Evolutionary conservation across 1,284 basidiomycete genomes (phyloP).

Genomic region (Puccinia coronata): DNA sequence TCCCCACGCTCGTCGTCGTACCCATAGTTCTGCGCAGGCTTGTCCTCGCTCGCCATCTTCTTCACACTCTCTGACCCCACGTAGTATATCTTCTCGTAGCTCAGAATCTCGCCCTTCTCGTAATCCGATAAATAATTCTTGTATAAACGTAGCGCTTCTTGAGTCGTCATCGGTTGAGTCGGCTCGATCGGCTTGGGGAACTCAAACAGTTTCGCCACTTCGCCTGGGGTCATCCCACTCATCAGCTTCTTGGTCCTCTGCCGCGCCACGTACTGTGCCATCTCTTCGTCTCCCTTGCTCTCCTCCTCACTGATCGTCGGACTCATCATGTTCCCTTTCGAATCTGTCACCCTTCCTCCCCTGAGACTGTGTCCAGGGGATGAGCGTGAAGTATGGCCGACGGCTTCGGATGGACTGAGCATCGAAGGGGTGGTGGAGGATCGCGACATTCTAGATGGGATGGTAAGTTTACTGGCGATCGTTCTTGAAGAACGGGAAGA

Average conservation of each 20-base stretch:
- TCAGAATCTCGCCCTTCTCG: conserved; percentile 87
- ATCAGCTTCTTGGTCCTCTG: conserved; percentile 86
- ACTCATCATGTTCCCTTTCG: background rate
- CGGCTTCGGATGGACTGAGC: conserved; percentile 37
- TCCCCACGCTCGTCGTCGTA: conserved; percentile 99
- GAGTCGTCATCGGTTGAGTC: conserved; percentile 68
- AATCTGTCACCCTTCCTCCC: conserved; percentile 36
- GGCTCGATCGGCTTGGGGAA: conserved; percentile 89
- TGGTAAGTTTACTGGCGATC: conserved; percentile 52
- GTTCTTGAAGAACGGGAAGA: conserved; percentile 52
- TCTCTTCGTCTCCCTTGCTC: conserved; percentile 87
- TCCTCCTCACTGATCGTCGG: conserved; percentile 72
- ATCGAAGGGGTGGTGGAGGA: conserved; percentile 52
- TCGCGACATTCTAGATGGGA: conserved; percentile 54
- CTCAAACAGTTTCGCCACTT: conserved; percentile 81
- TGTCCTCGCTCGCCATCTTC: conserved; percentile 72
- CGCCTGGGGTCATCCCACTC: conserved; percentile 72
- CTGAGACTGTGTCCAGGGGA: conserved; percentile 32
- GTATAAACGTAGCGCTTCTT: conserved; percentile 61
- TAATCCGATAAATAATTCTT: conserved; percentile 63
- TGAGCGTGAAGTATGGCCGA: conserved; percentile 51
- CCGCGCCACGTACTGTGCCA: conserved; percentile 87
- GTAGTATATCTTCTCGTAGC: conserved; percentile 82
- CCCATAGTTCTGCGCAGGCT: conserved; percentile 82
- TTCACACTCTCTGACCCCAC: conserved; percentile 78